These are phyloP conservation scores for Triticum turgidum DNA, from an alignment of 176 grass and related monocot genomes.

Conservation along the genomic window DNA sequence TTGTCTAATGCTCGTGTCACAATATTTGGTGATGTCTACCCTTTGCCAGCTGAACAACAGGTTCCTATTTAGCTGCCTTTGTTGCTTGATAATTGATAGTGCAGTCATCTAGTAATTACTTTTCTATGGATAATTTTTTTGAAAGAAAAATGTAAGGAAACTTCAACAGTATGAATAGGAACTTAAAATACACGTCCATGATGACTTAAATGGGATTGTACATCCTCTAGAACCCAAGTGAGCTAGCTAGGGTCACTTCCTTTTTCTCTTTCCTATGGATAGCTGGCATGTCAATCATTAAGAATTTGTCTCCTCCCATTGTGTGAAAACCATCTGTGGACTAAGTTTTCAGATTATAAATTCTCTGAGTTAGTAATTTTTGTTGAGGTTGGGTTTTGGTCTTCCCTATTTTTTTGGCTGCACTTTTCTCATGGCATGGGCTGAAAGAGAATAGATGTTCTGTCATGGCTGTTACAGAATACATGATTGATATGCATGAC, in stretches of 20 bases:
- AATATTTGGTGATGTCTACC: conserved; percentile 93
- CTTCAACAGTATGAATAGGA: background rate
- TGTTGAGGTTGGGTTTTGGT: background rate
- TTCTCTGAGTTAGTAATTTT: background rate
- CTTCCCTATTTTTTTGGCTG: background rate
- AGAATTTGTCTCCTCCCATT: background rate
- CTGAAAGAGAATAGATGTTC: background rate
- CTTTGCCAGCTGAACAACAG: conserved; percentile 80
- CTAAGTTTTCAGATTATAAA: background rate
- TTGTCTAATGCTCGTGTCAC: conserved; percentile 96
- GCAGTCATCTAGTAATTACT: conserved; percentile 4
- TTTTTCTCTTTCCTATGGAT: background rate
- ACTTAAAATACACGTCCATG: background rate
- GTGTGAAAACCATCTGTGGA: conserved; percentile 8
- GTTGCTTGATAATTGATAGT: conserved; percentile 14
- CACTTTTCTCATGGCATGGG: background rate
- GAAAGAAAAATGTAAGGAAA: background rate
- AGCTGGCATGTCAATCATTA: background rate
- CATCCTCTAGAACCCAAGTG: background rate
- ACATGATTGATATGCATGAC: background rate
- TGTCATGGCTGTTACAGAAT: background rate
- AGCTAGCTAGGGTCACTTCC: background rate
- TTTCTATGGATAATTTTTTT: background rate
- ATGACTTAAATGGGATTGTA: background rate
- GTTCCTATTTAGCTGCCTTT: conserved; percentile 41